phyloP scores from a whole-genome alignment of 768 basidiomycete species.

The Lepiota brunneoincarnata region DNA sequence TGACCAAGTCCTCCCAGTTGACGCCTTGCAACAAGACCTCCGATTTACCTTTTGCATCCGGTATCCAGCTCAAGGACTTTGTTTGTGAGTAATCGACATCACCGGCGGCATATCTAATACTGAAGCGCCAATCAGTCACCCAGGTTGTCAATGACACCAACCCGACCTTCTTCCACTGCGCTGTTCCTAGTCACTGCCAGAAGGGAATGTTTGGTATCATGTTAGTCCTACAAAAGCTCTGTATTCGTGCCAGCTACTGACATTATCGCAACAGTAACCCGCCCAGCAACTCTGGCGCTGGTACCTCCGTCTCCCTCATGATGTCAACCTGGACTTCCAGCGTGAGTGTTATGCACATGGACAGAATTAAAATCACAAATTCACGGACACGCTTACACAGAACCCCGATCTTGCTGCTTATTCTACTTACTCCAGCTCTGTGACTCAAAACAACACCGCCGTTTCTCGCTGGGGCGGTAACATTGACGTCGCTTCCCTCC shows the following conservation, averaged over 20 bases:
- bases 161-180: slow-evolving; percentile 76
- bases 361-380: background rate
- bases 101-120: background rate
- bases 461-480: slow-evolving; percentile 61
- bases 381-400: slow-evolving; percentile 24
- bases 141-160: slow-evolving; percentile 73
- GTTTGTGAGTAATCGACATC: slow-evolving; percentile 44
- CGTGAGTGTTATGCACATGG: slow-evolving; percentile 28
- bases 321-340: slow-evolving; percentile 46
- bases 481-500: slow-evolving; percentile 57
- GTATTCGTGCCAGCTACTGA: slow-evolving; percentile 8
- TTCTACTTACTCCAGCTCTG: slow-evolving; percentile 44
- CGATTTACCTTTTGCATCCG: slow-evolving; percentile 60
- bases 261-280: slow-evolving; percentile 45
- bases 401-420: slow-evolving; percentile 58
- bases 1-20: slow-evolving; percentile 72
- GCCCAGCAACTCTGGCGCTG: slow-evolving; percentile 41
- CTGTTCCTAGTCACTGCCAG: slow-evolving; percentile 64
- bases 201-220: slow-evolving; percentile 88
- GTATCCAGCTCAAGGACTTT: slow-evolving; percentile 60
- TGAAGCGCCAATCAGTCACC: slow-evolving; percentile 42
- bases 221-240: slow-evolving; percentile 25
- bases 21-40: slow-evolving; percentile 71
- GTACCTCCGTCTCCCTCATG: slow-evolving; percentile 50
- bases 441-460: slow-evolving; percentile 43